Evolutionary conservation across 805 yeast genomes (phyloP), one percentile per base, ranked within the genome.

Genomic region (Teunomyces panamensis): DNA sequence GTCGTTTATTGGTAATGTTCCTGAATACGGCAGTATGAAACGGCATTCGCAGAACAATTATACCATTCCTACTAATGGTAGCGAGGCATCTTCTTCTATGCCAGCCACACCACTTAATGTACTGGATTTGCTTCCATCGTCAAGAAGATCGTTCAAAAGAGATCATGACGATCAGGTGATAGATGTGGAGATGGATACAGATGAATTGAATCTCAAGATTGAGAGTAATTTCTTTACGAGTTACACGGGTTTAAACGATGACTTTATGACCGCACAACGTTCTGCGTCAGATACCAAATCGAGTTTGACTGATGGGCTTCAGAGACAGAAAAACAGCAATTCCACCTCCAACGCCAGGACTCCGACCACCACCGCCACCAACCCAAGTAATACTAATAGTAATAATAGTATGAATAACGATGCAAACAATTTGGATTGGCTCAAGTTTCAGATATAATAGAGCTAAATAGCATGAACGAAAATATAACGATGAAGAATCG

Each of bases 391-490:
- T 24, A 11, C 14, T 6, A 42, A 11, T n/a, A 39, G 30, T 30
- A 27, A 34, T 32, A 50, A 48, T 37, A 46, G 44, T 30, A 44
- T 47, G 41, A 51, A 50, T 33, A 53, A 56, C 45, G 59, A 55
- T 9, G 43, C 52, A 20, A 54, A 56, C 42, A 67, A 64, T 37
- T 55, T 65, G 29, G 69, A 64, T 43, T 65, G 70, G 70, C 56
- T 65, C 46, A 65, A 64, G 54, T 65, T 65, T 45, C 68, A 64
- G 47, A 50, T 63, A 13, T 63, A 42, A 42, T 20, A 24, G 20
- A 24, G 41, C 30, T 26, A 37, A 20, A 35, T 35, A 24, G 27
- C 11, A 37, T 37, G 41, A 39, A 39, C 24, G 24, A 20, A 20
- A 20, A 20, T 20, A 5, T 20, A 20, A 20, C 24, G 24, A 17